phyloP scores from a whole-genome alignment of 495 filamentous ascomycete species.

The Aspergillus mulundensis region DNA sequence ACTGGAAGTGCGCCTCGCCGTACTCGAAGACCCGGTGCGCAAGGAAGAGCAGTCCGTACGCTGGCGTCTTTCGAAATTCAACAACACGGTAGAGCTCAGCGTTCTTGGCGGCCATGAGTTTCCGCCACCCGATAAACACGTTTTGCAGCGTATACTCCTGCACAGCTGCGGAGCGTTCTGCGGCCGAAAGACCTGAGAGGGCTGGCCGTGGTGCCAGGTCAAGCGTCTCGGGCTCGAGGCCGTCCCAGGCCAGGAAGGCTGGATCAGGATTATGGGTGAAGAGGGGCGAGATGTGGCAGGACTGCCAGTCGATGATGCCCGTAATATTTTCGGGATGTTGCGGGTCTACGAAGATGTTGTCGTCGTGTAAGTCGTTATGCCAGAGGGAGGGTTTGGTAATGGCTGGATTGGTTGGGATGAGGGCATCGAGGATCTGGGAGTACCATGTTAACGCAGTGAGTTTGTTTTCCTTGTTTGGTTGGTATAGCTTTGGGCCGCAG shows the following conservation, averaged over 20 bases:
- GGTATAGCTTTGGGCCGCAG: conserved; percentile 33
- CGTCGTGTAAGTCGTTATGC: conserved; percentile 40
- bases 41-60: conserved; percentile 32
- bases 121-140: conserved; percentile 32
- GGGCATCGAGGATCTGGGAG: conserved; percentile 22
- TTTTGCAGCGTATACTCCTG: conserved; percentile 25
- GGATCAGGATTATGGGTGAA: conserved; percentile 33
- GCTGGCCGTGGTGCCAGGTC: conserved; percentile 22
- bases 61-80: conserved; percentile 27
- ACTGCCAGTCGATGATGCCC: conserved; percentile 40
- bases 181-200: conserved; percentile 21
- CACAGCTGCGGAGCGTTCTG: conserved; percentile 21
- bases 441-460: conserved; percentile 26
- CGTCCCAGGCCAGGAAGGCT: conserved; percentile 29
- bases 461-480: conserved; percentile 29
- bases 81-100: conserved; percentile 25
- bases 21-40: conserved; percentile 35
- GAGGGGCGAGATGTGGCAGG: conserved; percentile 31
- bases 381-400: conserved; percentile 31
- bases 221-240: conserved; percentile 29
- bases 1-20: conserved; percentile 34
- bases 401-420: conserved; percentile 24
- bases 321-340: conserved; percentile 29
- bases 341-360: conserved; percentile 38
- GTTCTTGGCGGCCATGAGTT: conserved; percentile 32